Evolutionary conservation across 306 rosid genomes (phyloP), one percentile per base, ranked within the genome.

Genomic region (Rosa rugosa): DNA sequence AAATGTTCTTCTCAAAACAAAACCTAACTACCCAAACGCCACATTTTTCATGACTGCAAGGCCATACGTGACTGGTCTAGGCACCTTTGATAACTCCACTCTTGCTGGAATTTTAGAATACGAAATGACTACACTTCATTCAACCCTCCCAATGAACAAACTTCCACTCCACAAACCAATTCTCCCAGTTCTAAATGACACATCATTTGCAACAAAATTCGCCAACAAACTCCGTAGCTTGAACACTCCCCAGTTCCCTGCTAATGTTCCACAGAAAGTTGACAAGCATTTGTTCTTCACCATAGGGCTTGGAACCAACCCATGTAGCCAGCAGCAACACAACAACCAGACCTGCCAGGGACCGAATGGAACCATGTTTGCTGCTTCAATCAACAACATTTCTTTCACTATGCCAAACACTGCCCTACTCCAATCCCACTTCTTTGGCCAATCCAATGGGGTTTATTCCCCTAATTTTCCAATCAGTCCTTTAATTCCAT

Each of bases 21-120:
- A 88, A 78, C 38, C 91, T 22, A 44, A 78, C 16, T 80, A 68
- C 76, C 94, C 94, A 17, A 85, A 87, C 12, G 91, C 92, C 42
- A 81, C 86, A 40, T 92, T 90, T 79, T 75, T 88, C 60, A 90
- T 92, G 94, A 78, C 80, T 6, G 91, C 91, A 12, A 78, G 91
- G 49, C 71, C 71, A 20, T 67, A 67, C 6, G 71, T 67, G 49
- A 67, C 71, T 4, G 71, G 71, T 17, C 17, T 18, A 67, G 71
- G 71, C 45, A 90, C 97, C 13, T 88, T 92, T 36, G 97, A 92
- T 82, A 92, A 88, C 78, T 87, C 97, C 53, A 92, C 88, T 7
- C 88, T 92, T 53, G 91, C 90, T 11, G 94, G 84, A 1, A 80
- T 88, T 20, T 25, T 92, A 4, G 88, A 92, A 76, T 92, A 90